Conservation (phyloP, 805 yeast species). For the Kregervanrija delftensis region DNA sequence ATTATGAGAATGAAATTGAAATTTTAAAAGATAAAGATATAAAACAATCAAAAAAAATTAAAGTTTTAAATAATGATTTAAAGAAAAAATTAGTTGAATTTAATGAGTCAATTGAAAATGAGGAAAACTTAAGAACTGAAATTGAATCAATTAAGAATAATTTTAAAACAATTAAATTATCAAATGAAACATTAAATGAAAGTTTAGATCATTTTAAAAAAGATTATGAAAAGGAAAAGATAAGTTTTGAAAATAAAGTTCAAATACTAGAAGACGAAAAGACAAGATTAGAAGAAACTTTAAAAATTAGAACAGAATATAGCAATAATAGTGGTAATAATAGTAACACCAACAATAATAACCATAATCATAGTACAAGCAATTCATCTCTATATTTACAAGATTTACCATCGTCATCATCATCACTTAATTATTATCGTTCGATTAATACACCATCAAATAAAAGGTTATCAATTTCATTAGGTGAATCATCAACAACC, state of each 20-base stretch:
- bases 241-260: slow-evolving; percentile 18
- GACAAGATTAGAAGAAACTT: slow-evolving; percentile 9
- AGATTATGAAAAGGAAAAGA: slow-evolving; percentile 25
- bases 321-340: background rate
- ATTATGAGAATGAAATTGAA: slow-evolving; percentile 39
- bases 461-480: slow-evolving; percentile 24
- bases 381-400: slow-evolving; percentile 21
- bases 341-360: background rate
- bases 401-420: slow-evolving; percentile 24
- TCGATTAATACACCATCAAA: slow-evolving; percentile 18
- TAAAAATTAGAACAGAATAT: slow-evolving; percentile 9
- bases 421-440: slow-evolving; percentile 14
- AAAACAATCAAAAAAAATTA: slow-evolving; percentile 21
- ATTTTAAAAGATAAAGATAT: slow-evolving; percentile 27
- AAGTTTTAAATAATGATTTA: slow-evolving; percentile 30
- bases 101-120: slow-evolving; percentile 20
- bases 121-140: slow-evolving; percentile 18
- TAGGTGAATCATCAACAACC: slow-evolving; percentile 45
- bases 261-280: slow-evolving; percentile 25
- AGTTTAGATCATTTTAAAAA: slow-evolving; percentile 9
- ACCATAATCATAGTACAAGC: background rate
- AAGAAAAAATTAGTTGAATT: slow-evolving; percentile 25
- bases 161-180: slow-evolving; percentile 13
- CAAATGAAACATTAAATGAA: slow-evolving; percentile 20
- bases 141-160: slow-evolving; percentile 14